Percentiles rank a stretch among this genome's conserved stretches.
These are phyloP conservation scores for Pouteria glomerata DNA, from an alignment of 148 eudicot species.

Conservation along the genomic window DNA sequence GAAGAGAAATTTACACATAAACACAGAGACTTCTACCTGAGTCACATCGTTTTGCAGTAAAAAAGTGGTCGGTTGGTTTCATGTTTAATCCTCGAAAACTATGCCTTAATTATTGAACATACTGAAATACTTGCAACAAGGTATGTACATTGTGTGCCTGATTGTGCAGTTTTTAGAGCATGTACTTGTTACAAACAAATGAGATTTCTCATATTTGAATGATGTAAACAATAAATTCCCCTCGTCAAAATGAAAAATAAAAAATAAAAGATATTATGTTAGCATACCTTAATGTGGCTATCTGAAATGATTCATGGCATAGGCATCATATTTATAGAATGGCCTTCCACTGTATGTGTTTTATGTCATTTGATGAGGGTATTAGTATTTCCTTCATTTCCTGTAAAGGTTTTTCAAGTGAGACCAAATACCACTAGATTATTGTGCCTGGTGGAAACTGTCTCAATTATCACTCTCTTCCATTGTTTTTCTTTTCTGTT, in stretches of 20 bases:
- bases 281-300: neutral
- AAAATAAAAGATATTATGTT: neutral
- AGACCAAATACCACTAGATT: neutral
- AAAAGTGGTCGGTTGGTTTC: too few species aligned
- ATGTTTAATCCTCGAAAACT: neutral
- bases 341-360: neutral
- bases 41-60: too few species aligned
- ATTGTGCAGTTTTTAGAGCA: too few species aligned
- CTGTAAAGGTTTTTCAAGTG: neutral
- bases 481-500: slow-evolving; percentile 4
- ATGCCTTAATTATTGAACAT: neutral
- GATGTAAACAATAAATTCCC: too few species aligned
- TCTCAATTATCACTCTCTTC: neutral
- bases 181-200: neutral
- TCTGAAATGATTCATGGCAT: neutral
- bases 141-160: neutral
- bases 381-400: neutral
- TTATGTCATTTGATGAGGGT: neutral
- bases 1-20: too few species aligned
- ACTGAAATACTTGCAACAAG: neutral
- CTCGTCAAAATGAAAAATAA: too few species aligned
- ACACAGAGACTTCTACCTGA: too few species aligned
- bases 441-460: neutral
- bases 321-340: neutral
- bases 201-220: too few species aligned